Evolutionary conservation across 306 rosid species (phyloP), one percentile per base, ranked within the genome.

Genomic region (Fagus crenata): DNA sequence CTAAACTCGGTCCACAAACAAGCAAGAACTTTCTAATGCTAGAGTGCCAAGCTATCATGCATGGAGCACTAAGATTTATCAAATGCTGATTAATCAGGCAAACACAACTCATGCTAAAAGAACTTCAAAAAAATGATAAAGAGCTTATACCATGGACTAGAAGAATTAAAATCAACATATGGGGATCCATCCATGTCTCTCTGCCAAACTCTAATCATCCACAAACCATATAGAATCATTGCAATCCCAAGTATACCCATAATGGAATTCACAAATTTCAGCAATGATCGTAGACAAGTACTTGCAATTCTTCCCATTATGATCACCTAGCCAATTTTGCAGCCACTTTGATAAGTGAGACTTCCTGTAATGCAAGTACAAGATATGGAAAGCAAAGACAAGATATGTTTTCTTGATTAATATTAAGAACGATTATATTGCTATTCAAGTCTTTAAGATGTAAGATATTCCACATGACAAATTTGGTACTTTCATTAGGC

Each of bases 161-260:
- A 6, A 68, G 71, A 64, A 15, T 15, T 22, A 36, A 58, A 56
- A 36, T 68, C 81, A 53, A 33, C 37, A 49, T 49, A 53, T 6
- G 75, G 37, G 1, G 74, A 74, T 6, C 14, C 42, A 3, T 75
- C 67, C 32, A 49, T 49, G 74, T 83, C 80, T 72, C 85, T 81
- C 69, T 78, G 83, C 86, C 86, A 85, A 71, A 80, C 79, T 78
- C 82, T 74, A 22, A 74, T 53, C 84, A 83, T 31, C 82, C 77
- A 81, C 32, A 69, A 84, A 33, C 85, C 78, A 72, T 74, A 84
- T 0, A 84, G 31, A 72, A 84, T 67, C 86, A 84, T 65, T 5
- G 90, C 86, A 37, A 87, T 82, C 49, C 90, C 90, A 36, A 81
- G 75, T 42, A 87, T 39, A 55, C 81, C 90, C 78, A 79, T 55